Percentiles rank a stretch among this genome's conserved stretches.
These are phyloP conservation scores for Dalbergia cultrata DNA, from an alignment of 306 rosid genomes.

Conservation along the genomic window DNA sequence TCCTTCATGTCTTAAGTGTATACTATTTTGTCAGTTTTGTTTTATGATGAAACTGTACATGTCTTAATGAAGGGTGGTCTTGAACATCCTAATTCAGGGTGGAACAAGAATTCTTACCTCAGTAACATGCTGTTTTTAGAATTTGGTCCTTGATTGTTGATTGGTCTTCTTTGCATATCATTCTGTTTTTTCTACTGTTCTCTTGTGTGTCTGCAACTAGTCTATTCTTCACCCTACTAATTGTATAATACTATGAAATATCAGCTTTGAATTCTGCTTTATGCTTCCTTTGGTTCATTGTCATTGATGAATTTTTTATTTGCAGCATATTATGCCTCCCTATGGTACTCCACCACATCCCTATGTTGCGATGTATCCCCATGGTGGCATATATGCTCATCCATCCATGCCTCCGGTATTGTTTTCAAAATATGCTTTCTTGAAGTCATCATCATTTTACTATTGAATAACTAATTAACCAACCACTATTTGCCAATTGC, in stretches of 20 bases:
- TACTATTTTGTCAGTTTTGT: constrained; percentile 30
- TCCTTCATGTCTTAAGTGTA: constrained; percentile 15
- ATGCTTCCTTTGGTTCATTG: constrained; percentile 30
- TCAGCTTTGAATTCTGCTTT: constrained; percentile 27
- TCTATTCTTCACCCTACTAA: neutral
- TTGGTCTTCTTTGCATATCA: constrained; percentile 28
- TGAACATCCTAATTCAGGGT: constrained; percentile 18
- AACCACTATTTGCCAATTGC: constrained; percentile 30
- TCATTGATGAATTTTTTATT: constrained; percentile 24
- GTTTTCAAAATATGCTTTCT: constrained; percentile 46
- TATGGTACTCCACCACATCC: constrained; percentile 99
- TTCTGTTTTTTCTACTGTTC: constrained; percentile 41
- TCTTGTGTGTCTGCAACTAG: constrained; percentile 19
- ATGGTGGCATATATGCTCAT: constrained; percentile 97
- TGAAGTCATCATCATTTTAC: constrained; percentile 44
- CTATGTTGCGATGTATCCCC: constrained; percentile 99
- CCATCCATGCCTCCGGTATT: constrained; percentile 97
- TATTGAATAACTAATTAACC: constrained; percentile 29
- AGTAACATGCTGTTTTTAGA: constrained; percentile 18
- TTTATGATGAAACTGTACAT: constrained; percentile 5
- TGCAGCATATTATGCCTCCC: constrained; percentile 99
- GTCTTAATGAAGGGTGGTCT: neutral
- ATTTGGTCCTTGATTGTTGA: constrained; percentile 16
- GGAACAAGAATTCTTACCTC: neutral
- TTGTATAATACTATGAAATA: constrained; percentile 9